phyloP scores from a whole-genome alignment of 2,329 filamentous ascomycete genomes.

The Trichoderma guizhouense region DNA sequence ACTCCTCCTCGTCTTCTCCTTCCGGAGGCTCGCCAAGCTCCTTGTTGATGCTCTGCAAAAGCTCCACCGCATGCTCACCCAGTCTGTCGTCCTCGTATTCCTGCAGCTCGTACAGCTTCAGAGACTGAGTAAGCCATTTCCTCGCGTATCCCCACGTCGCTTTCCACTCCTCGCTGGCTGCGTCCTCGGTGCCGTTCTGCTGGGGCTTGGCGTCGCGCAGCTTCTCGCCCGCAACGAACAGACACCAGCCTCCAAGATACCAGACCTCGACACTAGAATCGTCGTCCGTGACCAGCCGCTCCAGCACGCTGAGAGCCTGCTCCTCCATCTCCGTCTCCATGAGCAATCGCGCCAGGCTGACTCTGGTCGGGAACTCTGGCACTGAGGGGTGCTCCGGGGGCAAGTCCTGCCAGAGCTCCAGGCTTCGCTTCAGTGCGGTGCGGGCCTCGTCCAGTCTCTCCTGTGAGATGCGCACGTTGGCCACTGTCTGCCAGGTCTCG shows the following conservation, averaged over 20 bases:
- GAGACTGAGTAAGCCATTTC: conserved; percentile 77
- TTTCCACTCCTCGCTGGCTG: conserved; percentile 53
- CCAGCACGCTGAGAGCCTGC: conserved; percentile 79
- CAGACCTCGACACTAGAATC: conserved; percentile 93
- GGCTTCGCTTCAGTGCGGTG: conserved; percentile 72
- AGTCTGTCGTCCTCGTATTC: conserved; percentile 84
- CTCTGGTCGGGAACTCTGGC: conserved; percentile 81
- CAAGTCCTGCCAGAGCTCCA: conserved; percentile 79
- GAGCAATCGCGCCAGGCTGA: conserved; percentile 78
- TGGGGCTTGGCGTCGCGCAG: conserved; percentile 40
- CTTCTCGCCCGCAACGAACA: conserved; percentile 75
- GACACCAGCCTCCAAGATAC: conserved; percentile 95
- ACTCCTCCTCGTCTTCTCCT: conserved; percentile 54
- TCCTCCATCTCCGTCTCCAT: conserved; percentile 88
- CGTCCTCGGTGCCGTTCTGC: conserved; percentile 29
- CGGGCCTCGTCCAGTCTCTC: conserved; percentile 72
- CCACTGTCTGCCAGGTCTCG: conserved; percentile 93
- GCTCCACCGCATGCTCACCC: conserved; percentile 69
- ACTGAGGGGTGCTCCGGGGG: conserved; percentile 67
- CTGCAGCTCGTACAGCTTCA: conserved; percentile 72
- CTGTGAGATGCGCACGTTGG: conserved; percentile 91
- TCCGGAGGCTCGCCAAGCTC: conserved; percentile 60
- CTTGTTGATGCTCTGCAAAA: conserved; percentile 60
- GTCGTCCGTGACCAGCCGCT: conserved; percentile 80
- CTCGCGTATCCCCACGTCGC: conserved; percentile 69